A percentile compares a stretch with the other conserved stretches of the same genome.
phyloP scores from a whole-genome alignment of 345 rosid genomes.

The Microthlaspi erraticum region DNA sequence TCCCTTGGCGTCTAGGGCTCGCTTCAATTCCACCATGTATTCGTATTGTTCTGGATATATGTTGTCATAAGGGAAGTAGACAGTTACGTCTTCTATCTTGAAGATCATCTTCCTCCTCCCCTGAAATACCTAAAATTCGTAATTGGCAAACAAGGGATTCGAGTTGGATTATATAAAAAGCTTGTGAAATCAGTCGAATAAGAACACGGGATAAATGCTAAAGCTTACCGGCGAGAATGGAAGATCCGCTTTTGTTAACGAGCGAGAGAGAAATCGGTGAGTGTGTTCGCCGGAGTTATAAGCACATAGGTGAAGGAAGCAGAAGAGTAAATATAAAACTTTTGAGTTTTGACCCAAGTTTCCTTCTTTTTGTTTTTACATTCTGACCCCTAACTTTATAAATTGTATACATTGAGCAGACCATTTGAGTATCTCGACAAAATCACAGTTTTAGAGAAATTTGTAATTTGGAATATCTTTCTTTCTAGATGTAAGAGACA shows the following conservation, averaged over 20 bases:
- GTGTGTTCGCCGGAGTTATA: conserved; percentile 4
- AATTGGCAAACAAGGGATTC: conserved; percentile 14
- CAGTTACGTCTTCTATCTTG: conserved; percentile 82
- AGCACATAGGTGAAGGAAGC: background rate
- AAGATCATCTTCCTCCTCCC: conserved; percentile 67
- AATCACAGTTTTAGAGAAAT: too few species aligned
- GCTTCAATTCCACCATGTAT: conserved; percentile 94
- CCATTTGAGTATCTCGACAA: too few species aligned
- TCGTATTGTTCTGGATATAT: conserved; percentile 94
- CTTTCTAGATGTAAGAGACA: too few species aligned
- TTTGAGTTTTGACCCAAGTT: conserved; percentile 6
- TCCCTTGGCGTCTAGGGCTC: conserved; percentile 92
- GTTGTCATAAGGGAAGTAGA: conserved; percentile 91
- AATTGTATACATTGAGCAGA: too few species aligned
- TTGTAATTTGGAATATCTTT: too few species aligned
- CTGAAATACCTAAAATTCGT: conserved; percentile 13
- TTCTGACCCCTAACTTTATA: background rate
- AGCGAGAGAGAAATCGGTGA: background rate
- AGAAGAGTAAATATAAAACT: background rate
- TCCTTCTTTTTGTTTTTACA: background rate
- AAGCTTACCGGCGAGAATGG: conserved; percentile 4
- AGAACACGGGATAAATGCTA: too few species aligned
- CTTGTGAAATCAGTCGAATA: too few species aligned
- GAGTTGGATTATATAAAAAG: background rate
- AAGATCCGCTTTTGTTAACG: background rate